Conservation (phyloP, 1,139 yeast species). For the Citeromyces hawaiiensis region DNA sequence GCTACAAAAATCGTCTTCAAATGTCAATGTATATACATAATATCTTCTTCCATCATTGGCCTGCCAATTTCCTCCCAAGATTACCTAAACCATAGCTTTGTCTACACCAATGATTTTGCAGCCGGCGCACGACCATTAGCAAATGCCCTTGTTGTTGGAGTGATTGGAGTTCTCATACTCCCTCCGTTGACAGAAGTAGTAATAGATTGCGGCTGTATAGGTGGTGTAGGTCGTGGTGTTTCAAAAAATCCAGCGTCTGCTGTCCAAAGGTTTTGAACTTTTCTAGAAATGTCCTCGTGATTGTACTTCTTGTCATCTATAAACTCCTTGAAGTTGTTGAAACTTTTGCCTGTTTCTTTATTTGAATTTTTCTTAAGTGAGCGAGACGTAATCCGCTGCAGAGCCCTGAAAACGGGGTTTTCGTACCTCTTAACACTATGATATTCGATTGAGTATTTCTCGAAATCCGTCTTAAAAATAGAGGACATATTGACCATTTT, state of each 20-base stretch:
- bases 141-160: not conserved
- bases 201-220: not conserved
- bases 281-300: not conserved
- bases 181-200: not conserved
- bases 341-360: not conserved
- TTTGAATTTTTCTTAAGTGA: not conserved
- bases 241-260: not conserved
- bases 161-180: not conserved
- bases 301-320: not conserved
- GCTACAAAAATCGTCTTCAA: too few relatives aligned
- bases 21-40: too few relatives aligned
- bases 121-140: not conserved
- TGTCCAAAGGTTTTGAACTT: not conserved
- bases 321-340: not conserved
- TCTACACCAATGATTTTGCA: not conserved
- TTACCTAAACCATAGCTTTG: too few relatives aligned
- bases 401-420: slow-evolving; percentile 56
- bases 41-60: not conserved
- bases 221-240: not conserved
- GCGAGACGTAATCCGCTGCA: slow-evolving; percentile 29
- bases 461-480: slow-evolving; percentile 63
- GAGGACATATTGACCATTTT: slow-evolving; percentile 13
- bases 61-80: not conserved
- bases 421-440: slow-evolving; percentile 53
- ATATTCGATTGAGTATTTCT: slow-evolving; percentile 62